phyloP scores from a whole-genome alignment of 495 filamentous ascomycete species.

The Ramalina intermedia region DNA sequence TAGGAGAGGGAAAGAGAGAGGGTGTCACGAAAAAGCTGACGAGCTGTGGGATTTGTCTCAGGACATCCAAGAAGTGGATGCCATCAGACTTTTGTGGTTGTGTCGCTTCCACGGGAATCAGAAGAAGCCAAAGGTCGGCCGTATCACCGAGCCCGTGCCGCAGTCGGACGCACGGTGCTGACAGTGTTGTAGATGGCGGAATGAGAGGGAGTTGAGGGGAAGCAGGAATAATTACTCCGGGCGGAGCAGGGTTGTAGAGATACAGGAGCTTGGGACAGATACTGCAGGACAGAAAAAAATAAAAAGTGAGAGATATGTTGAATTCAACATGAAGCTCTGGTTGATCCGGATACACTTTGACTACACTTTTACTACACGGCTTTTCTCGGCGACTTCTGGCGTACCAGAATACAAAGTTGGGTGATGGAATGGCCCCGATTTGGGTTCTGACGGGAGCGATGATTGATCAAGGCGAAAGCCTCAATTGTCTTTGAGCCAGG shows the following conservation, averaged over 20 bases:
- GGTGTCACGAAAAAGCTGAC: neutral
- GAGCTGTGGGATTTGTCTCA: neutral
- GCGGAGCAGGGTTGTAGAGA: neutral
- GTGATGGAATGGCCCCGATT: too few relatives aligned
- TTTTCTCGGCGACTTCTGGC: too few relatives aligned
- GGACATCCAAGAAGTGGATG: neutral
- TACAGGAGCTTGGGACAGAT: neutral
- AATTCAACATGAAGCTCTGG: too few relatives aligned
- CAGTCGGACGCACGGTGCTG: neutral
- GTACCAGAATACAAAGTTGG: too few relatives aligned
- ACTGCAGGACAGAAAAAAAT: too few relatives aligned
- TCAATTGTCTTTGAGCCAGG: too few relatives aligned
- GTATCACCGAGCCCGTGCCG: too few relatives aligned
- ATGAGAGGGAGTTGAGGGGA: slow-evolving; percentile 1
- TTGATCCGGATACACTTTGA: too few relatives aligned
- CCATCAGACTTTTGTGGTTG: neutral
- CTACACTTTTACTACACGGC: too few relatives aligned
- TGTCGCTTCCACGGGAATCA: neutral
- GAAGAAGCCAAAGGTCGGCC: neutral
- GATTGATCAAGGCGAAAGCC: too few relatives aligned
- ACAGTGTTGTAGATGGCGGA: neutral
- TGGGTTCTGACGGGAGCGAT: too few relatives aligned
- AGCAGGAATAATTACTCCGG: neutral
- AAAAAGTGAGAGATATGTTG: too few relatives aligned
- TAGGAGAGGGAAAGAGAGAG: neutral